These are phyloP conservation scores for Psilocybe mexicana DNA, from an alignment of 1,284 basidiomycete genomes.

Conservation along the genomic window DNA sequence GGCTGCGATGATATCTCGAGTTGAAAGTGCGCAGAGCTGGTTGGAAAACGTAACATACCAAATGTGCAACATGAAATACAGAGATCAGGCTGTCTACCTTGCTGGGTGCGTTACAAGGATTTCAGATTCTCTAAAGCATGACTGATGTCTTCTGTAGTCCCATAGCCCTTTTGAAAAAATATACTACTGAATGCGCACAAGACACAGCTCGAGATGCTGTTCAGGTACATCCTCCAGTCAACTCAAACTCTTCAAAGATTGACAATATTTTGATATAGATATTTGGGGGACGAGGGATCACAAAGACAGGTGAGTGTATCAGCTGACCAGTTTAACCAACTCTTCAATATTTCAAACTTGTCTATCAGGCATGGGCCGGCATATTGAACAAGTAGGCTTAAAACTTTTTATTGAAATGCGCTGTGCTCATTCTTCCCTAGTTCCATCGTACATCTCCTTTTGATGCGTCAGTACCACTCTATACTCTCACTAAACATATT, in stretches of 20 bases:
- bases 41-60: conserved; percentile 89
- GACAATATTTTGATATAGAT: conserved; percentile 43
- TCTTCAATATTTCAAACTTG: conserved; percentile 31
- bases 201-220: conserved; percentile 82
- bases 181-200: conserved; percentile 65
- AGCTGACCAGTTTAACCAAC: neutral
- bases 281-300: conserved; percentile 81
- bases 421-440: conserved; percentile 27
- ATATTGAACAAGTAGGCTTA: conserved; percentile 63
- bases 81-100: conserved; percentile 56
- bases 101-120: conserved; percentile 41
- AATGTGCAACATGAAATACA: conserved; percentile 85
- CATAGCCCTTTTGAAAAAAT: conserved; percentile 80
- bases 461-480: conserved; percentile 41
- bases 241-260: neutral
- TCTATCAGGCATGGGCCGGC: conserved; percentile 66
- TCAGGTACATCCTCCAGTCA: conserved; percentile 27
- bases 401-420: neutral
- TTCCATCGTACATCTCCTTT: conserved; percentile 64
- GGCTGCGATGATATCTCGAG: conserved; percentile 82
- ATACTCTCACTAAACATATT: neutral
- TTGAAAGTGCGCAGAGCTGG: conserved; percentile 79
- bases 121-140: neutral
- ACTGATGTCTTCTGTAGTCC: conserved; percentile 37
- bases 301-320: conserved; percentile 57